These are phyloP conservation scores for Diaporthe nobilis DNA, from an alignment of 2,329 filamentous ascomycete species.

Conservation along the genomic window DNA sequence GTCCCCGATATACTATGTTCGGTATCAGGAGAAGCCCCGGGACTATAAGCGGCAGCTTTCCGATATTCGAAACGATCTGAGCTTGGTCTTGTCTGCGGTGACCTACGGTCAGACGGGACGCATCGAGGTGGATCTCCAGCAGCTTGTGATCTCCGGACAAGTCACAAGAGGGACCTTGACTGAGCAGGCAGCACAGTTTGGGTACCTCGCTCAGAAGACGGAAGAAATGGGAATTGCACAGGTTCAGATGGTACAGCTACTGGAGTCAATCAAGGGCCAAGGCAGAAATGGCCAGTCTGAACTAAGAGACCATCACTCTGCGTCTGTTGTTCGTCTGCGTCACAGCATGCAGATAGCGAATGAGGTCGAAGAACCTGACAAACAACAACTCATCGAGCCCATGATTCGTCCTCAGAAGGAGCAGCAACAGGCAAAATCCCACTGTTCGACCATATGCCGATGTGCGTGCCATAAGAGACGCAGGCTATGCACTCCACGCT, in stretches of 20 bases:
- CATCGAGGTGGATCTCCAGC: slow-evolving; percentile 6
- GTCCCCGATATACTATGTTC: background rate
- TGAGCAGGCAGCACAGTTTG: background rate
- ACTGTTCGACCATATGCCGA: background rate
- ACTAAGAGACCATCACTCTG: background rate
- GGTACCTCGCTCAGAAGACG: background rate
- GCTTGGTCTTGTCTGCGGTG: background rate
- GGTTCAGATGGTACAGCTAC: background rate
- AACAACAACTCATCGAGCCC: accelerated
- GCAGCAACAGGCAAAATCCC: background rate
- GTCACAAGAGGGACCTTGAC: background rate
- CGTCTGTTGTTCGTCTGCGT: background rate
- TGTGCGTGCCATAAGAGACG: background rate
- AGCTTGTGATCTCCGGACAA: background rate
- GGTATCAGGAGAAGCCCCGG: background rate
- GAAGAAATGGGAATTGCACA: slow-evolving; percentile 7
- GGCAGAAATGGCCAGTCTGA: background rate
- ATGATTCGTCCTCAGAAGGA: background rate
- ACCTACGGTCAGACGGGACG: background rate
- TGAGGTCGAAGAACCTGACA: background rate
- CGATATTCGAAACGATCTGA: background rate
- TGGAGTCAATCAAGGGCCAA: background rate
- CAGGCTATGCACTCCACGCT: background rate
- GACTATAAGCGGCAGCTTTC: background rate
- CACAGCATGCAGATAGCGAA: background rate